Evolutionary conservation across 2,329 filamentous ascomycete species (phyloP).

Genomic region (Fusarium illudens): DNA sequence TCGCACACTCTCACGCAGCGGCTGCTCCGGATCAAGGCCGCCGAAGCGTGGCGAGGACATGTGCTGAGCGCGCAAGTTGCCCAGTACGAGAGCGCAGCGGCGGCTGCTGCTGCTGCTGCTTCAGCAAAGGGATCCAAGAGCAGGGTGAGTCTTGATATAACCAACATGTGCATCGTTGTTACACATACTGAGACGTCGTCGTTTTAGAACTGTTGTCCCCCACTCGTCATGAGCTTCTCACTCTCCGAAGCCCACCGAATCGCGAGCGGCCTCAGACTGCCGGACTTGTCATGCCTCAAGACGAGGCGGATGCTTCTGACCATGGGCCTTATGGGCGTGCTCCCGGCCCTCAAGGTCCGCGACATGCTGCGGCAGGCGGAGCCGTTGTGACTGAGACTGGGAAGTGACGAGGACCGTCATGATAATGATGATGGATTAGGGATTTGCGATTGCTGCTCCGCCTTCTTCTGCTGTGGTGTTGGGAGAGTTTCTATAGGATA

Average conservation of each 20-base stretch:
- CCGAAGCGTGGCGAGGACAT: conserved; percentile 51
- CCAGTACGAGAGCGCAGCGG: conserved; percentile 32
- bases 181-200: conserved; percentile 3
- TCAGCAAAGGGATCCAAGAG: conserved; percentile 11
- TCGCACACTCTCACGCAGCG: conserved; percentile 52
- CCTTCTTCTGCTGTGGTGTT: conserved; percentile 23
- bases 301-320: conserved; percentile 43
- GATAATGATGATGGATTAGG: conserved; percentile 19
- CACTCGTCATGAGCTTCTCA: conserved; percentile 36
- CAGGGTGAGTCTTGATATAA: conserved; percentile 25
- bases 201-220: conserved; percentile 30
- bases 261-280: conserved; percentile 33
- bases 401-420: not conserved
- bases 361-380: conserved; percentile 27
- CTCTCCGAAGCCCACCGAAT: conserved; percentile 27
- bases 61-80: conserved; percentile 42
- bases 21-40: conserved; percentile 54
- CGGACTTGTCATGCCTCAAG: conserved; percentile 40
- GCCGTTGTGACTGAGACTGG: conserved; percentile 36
- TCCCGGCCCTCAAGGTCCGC: conserved; percentile 37
- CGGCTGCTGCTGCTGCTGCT: not conserved
- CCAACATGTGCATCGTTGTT: not conserved
- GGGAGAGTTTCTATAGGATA: conserved; percentile 41
- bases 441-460: conserved; percentile 32
- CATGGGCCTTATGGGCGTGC: conserved; percentile 44